Percentiles rank a stretch among this genome's conserved stretches.
phyloP scores from a whole-genome alignment of 371 early-diverging fungal species.

The Mucor lusitanicus region DNA sequence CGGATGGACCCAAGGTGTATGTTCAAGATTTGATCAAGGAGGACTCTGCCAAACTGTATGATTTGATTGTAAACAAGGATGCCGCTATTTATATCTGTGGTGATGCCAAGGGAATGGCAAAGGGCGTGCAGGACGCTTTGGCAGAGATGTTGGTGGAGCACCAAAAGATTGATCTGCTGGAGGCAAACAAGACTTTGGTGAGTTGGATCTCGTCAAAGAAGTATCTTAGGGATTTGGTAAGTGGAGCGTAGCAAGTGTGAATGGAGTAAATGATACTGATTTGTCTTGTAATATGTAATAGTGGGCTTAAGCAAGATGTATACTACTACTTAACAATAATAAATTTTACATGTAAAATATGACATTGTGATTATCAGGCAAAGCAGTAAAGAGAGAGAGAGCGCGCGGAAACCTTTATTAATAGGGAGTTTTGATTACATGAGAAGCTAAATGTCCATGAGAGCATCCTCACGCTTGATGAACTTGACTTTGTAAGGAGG shows the following conservation, averaged over 20 bases:
- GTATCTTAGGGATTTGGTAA: conserved; percentile 74
- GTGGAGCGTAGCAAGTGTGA: neutral
- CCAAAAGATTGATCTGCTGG: conserved; percentile 43
- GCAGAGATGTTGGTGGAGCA: conserved; percentile 64
- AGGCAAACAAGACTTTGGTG: conserved; percentile 61
- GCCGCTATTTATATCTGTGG: conserved; percentile 87
- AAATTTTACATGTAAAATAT: too few species aligned
- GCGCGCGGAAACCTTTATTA: too few species aligned
- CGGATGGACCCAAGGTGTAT: conserved; percentile 59
- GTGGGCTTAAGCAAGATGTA: neutral
- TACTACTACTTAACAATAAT: too few species aligned
- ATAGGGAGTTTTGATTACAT: too few species aligned
- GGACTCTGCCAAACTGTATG: conserved; percentile 55
- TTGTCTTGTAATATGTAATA: neutral
- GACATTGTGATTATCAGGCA: too few species aligned
- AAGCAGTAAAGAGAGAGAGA: too few species aligned
- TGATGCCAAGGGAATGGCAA: conserved; percentile 89
- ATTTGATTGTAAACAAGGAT: conserved; percentile 58
- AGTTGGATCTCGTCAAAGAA: conserved; percentile 67
- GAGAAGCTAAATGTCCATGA: neutral
- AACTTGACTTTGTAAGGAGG: conserved; percentile 6
- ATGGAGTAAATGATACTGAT: neutral
- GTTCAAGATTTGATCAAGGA: conserved; percentile 81
- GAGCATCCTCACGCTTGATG: neutral
- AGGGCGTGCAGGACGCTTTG: conserved; percentile 79